Conservation (phyloP, 768 basidiomycete genomes). For the Paxillus rubicundulus region DNA sequence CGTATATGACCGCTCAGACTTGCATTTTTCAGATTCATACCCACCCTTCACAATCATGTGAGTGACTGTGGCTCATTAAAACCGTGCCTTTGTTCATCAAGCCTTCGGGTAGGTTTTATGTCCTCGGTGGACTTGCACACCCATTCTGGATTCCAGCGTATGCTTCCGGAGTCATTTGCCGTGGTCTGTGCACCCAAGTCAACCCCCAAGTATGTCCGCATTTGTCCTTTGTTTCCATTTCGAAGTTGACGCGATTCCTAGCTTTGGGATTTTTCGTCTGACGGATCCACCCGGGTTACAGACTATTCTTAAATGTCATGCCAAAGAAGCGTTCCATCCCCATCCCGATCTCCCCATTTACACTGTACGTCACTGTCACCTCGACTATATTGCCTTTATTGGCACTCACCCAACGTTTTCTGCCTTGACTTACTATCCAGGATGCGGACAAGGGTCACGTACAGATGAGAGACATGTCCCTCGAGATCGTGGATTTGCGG, state of each 20-base stretch:
- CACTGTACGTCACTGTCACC: constrained; percentile 53
- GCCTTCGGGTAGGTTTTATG: constrained; percentile 67
- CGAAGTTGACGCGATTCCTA: not conserved
- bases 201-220: constrained; percentile 59
- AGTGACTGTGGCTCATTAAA: constrained; percentile 22
- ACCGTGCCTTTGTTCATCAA: not conserved
- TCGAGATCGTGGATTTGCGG: constrained; percentile 87
- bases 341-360: constrained; percentile 84
- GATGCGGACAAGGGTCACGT: constrained; percentile 88
- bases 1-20: not conserved
- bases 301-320: constrained; percentile 63
- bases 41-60: constrained; percentile 86
- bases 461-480: constrained; percentile 62
- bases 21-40: constrained; percentile 71
- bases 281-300: constrained; percentile 85
- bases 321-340: constrained; percentile 80
- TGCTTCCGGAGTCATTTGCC: constrained; percentile 90
- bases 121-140: constrained; percentile 93
- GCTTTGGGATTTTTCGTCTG: constrained; percentile 86
- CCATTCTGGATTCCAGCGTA: constrained; percentile 83
- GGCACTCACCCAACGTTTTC: not conserved
- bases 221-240: constrained; percentile 1
- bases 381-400: not conserved
- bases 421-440: constrained; percentile 32
- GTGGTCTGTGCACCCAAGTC: constrained; percentile 87